Percentiles rank a stretch among this genome's conserved stretches.
These are phyloP conservation scores for Ceratocystiopsis sp. DNA, from an alignment of 2,329 filamentous ascomycete species.

Conservation along the genomic window DNA sequence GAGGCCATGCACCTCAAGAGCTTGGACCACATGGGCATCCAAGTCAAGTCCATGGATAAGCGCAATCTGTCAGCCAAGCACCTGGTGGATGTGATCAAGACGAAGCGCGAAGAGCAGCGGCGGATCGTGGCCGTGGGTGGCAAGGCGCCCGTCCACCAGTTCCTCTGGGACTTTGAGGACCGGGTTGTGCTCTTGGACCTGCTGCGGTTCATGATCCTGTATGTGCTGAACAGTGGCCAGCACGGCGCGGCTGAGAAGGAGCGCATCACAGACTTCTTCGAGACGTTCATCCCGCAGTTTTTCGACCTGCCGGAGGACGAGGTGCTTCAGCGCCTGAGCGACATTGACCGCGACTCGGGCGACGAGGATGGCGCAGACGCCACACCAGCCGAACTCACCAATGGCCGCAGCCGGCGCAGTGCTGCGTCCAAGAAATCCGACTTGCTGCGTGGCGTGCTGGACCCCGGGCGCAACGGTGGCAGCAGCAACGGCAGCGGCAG, in stretches of 20 bases:
- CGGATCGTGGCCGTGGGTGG: conserved; percentile 42
- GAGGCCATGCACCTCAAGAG: conserved; percentile 91
- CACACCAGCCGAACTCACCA: conserved; percentile 52
- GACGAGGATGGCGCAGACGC: conserved; percentile 66
- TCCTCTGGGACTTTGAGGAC: conserved; percentile 57
- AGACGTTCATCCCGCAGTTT: conserved; percentile 58
- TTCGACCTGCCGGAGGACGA: conserved; percentile 58
- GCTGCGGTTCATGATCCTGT: conserved; percentile 45
- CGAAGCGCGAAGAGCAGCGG: conserved; percentile 80
- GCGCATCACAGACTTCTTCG: conserved; percentile 57
- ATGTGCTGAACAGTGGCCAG: conserved; percentile 49
- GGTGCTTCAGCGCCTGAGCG: conserved; percentile 48
- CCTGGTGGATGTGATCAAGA: conserved; percentile 77
- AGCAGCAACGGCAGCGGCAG: conserved; percentile 22
- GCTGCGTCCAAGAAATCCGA: conserved; percentile 51
- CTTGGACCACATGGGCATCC: conserved; percentile 88
- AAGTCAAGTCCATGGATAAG: conserved; percentile 79
- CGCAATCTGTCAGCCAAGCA: conserved; percentile 80
- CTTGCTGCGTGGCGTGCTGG: conserved; percentile 71
- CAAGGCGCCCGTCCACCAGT: conserved; percentile 52
- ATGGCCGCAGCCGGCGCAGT: conserved; percentile 47
- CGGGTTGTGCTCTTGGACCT: conserved; percentile 48
- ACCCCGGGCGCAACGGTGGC: conserved; percentile 56
- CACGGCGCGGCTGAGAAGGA: conserved; percentile 58
- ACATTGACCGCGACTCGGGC: conserved; percentile 51